Evolutionary conservation across 1,284 basidiomycete species (phyloP), one percentile per base, ranked within the genome.

Genomic region (Singerocomus inundabilis): DNA sequence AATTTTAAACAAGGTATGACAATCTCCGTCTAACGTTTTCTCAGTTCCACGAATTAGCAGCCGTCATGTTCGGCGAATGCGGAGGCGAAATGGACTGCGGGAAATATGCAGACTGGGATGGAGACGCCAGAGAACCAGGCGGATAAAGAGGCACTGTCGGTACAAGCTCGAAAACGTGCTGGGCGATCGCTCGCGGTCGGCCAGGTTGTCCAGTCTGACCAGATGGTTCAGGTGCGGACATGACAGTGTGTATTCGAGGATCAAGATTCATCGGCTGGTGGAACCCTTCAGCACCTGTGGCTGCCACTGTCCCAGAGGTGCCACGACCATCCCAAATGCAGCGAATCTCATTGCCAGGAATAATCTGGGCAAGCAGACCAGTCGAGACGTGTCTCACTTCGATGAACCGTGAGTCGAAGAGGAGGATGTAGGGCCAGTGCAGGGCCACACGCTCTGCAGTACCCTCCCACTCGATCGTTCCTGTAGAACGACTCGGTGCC

Each of bases 381-480:
- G 86, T 91, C 56, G 88, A 74, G 58, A 88, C 81, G 63, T 97
- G 88, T 29, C 95, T 84, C 36, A 98, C 82, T 71, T 98, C 95
- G 64, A 98, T 88, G 72, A 98, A 98, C 28, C 91, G 85, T 15
- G 83, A 77, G 66, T 96, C 93, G 70, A 98, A 93, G 31, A 96
- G 84, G 16, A 98, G 79, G 44, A 98, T 78, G 60, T 94, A 95
- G 0, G 93, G 92, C 43, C 88, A 83, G 60, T 94, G 91, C 72
- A 91, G 86, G 0, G 91, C 91, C 26, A 93, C 91, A 36, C 82
- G 84, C 61, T 93, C 89, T 2, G 91, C 91, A 3, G 82, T 88
- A 11, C 93, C 93, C 71, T 98, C 95, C 93, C 95, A 98, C 67
- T 98, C 94, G 60, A 98, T 91, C 5, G 87, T 84, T 29, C 79